A percentile compares a stretch with the other conserved stretches of the same genome.
Conservation (phyloP, 2,329 filamentous ascomycete species). For the Aspergillus spinulosporus region DNA sequence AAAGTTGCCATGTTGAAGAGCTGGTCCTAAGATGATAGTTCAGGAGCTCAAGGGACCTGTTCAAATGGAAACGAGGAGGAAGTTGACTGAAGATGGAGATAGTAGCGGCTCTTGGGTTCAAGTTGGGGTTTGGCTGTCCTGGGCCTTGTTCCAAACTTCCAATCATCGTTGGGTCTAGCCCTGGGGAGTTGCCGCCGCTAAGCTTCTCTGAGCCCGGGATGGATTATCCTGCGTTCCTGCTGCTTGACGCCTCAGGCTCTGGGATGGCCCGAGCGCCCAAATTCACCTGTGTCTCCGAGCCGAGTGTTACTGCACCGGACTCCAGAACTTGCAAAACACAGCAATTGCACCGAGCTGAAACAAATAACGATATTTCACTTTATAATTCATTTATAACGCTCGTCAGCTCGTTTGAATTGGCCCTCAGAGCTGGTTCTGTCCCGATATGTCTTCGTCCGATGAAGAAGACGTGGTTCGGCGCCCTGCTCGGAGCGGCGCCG, state of each 20-base stretch:
- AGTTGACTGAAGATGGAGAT: constrained; percentile 10
- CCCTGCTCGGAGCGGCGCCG: constrained; percentile 32
- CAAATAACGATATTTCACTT: no score
- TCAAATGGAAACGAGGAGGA: constrained; percentile 8
- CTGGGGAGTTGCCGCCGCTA: constrained; percentile 23
- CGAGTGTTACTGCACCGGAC: neutral
- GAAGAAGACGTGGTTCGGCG: constrained; percentile 41
- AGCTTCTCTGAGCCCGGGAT: constrained; percentile 23
- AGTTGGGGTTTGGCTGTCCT: neutral
- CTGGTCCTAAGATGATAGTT: constrained; percentile 6
- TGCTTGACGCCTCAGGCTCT: constrained; percentile 6
- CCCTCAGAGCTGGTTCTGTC: neutral
- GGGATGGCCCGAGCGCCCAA: neutral
- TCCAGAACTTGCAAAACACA: neutral
- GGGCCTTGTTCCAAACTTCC: constrained; percentile 4
- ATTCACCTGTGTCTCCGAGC: neutral
- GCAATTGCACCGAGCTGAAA: neutral
- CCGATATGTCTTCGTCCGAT: constrained; percentile 40
- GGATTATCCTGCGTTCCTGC: constrained; percentile 28
- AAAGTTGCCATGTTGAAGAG: constrained; percentile 45
- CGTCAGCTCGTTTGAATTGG: no score
- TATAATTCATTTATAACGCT: no score
- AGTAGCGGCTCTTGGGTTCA: constrained; percentile 10
- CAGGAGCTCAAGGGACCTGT: constrained; percentile 6
- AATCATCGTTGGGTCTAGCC: constrained; percentile 23